Evolutionary conservation across 345 rosid genomes (phyloP), one percentile per base, ranked within the genome.

Genomic region (Eutrema heterophyllum): DNA sequence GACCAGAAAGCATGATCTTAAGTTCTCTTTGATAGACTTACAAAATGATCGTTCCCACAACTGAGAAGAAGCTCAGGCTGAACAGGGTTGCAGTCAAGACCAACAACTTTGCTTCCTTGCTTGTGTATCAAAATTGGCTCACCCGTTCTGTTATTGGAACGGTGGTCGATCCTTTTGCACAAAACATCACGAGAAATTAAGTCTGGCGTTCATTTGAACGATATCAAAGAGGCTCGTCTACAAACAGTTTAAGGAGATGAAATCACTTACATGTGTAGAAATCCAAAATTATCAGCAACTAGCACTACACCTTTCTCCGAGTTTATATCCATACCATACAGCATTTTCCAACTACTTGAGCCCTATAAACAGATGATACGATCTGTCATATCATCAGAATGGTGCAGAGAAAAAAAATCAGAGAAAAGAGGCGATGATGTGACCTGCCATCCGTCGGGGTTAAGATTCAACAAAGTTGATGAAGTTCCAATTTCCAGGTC

Each of bases 361-460:
- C 98, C 98, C 98, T 94, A 70, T 24, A 74, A 29, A 64, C 26
- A 51, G 6, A 55, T 11, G 24, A 61, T 30, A 30, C 24, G 24
- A 21, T 58, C 50, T 16, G 5, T 14, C 71, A 18, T 60, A 61
- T 62, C 40, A 67, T 74, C 10, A 24, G 29, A 33, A 27, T 58
- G 41, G 50, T 14, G 27, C 40, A 56, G 5, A 67, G 41, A 61
- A 35, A 9, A 67, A 13, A 36, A 2, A 43, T 9, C 5, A 64
- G n/a, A 67, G 49, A 39, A 70, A 40, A n/a, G 39, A 67, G 21
- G 13, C 11, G 32, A 74, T 14, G 72, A 16, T 27, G 24, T 27
- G 6, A 92, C 99, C 93, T 92, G 96, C 99, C 99, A 95, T 26
- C 97, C 99, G 61, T 81, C 79, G 9, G 97, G 99, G 78, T 95